Evolutionary conservation across 2,329 filamentous ascomycete species (phyloP), one percentile per base, ranked within the genome.

Genomic region (Xylaria sp.): DNA sequence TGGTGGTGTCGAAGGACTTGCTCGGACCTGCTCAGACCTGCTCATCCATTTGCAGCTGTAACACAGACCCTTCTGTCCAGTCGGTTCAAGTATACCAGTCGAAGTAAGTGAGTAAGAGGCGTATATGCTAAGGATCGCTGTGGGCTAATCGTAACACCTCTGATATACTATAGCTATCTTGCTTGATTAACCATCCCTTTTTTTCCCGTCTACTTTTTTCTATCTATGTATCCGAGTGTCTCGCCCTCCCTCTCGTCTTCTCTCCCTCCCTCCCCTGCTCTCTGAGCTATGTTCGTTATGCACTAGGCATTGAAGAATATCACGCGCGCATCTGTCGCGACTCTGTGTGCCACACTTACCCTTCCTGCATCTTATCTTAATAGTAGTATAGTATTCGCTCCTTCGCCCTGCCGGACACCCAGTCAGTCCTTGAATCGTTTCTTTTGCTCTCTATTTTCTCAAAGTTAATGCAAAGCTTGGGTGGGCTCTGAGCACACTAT

Each of bases 1-100:
- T 56, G 54, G 63, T 68, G 62, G 66, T 62, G 57, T 56, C 63
- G 51, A 57, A n/a, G 63, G 33, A 59, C 29, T 22, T 10, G 42
- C 45, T 49, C 45, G 22, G 39, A 54, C 38, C 27, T 42, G 42
- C 57, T 63, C 27, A 22, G 20, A 45, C 20, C 42, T 25, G 42
- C 27, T 51, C 49, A 33, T 7, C 42, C 6, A 20, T 7, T 3
- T n/a, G 17, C n/a, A 39, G 15, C 15, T 3, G 17, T 20, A 9
- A n/a, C 49, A 51, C 27, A 10, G 49, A 6, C 49, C 44, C 13
- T 49, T 20, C 15, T 15, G 25, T 49, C 25, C 45, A 13, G 11
- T 27, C 25, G 45, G 45, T 29, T 13, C 22, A 27, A 15, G 44
- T 22, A 47, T n/a, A n/a, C n/a, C n/a, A 20, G 22, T 47, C 1